Conservation (phyloP, 1,139 yeast genomes). For the Geotrichum aggregatum region DNA sequence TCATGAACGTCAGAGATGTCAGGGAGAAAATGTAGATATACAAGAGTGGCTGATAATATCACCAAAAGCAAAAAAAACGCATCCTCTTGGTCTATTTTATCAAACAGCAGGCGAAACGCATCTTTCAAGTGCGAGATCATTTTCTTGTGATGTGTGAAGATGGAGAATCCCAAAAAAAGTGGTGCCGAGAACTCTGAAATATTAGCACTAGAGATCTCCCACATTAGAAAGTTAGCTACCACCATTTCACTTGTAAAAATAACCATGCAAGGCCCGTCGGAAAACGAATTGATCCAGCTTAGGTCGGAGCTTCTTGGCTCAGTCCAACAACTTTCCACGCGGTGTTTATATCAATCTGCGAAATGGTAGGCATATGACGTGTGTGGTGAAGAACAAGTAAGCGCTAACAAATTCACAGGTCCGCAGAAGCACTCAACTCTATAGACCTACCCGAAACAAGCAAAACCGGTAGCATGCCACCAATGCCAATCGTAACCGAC, state of each 20-base stretch:
- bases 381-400: background rate
- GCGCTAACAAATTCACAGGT: conserved; percentile 28
- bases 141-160: too few relatives aligned
- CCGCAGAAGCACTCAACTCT: conserved; percentile 64
- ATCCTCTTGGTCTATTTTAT: conserved; percentile 25
- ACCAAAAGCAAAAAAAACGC: conserved; percentile 27
- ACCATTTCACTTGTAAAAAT: background rate
- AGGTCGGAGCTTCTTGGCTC: conserved; percentile 41
- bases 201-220: too few relatives aligned
- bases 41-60: conserved; percentile 23
- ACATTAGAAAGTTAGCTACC: background rate
- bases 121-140: too few relatives aligned
- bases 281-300: conserved; percentile 27
- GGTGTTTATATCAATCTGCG: conserved; percentile 62
- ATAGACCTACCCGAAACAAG: conserved; percentile 12
- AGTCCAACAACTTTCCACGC: conserved; percentile 40
- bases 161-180: too few relatives aligned
- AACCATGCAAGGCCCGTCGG: conserved; percentile 13
- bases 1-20: conserved; percentile 50
- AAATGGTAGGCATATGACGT: conserved; percentile 76
- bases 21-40: conserved; percentile 31
- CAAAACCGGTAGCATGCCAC: background rate
- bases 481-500: conserved; percentile 11
- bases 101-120: too few relatives aligned
- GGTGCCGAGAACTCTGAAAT: too few relatives aligned